phyloP scores from a whole-genome alignment of 352 stramenopile genomes.

The Phytophthora sojae region DNA sequence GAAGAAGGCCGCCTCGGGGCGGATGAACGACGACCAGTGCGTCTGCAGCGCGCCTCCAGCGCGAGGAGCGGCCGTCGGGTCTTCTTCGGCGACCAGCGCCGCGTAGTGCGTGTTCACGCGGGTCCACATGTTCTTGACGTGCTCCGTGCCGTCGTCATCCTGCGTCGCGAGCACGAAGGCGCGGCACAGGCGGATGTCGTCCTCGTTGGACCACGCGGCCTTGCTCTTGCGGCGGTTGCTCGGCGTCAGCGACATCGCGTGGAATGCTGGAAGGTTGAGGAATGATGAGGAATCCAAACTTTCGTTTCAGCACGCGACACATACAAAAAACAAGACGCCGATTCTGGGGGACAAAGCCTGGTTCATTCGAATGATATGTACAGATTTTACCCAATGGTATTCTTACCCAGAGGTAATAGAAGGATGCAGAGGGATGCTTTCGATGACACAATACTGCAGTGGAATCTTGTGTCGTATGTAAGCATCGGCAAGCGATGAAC shows the following conservation, averaged over 20 bases:
- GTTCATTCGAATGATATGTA: constrained; percentile 19
- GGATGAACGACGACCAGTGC: constrained; percentile 43
- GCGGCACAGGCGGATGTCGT: constrained; percentile 40
- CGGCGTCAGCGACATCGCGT: constrained; percentile 21
- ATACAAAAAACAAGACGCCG: constrained; percentile 26
- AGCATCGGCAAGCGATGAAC: too few species aligned
- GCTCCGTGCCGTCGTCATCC: constrained; percentile 31
- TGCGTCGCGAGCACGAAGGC: constrained; percentile 40
- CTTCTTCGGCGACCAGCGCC: constrained; percentile 24
- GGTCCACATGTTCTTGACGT: constrained; percentile 44
- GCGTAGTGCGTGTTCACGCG: constrained; percentile 35
- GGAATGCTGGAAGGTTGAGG: neutral
- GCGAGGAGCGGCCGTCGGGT: constrained; percentile 25
- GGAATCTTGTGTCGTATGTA: too few species aligned
- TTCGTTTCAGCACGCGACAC: constrained; percentile 7
- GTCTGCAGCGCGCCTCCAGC: constrained; percentile 38
- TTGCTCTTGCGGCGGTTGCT: constrained; percentile 37
- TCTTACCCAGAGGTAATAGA: neutral
- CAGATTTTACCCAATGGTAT: constrained; percentile 16
- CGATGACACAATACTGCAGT: neutral
- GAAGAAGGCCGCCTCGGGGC: constrained; percentile 37
- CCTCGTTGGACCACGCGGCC: constrained; percentile 35
- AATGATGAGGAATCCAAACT: constrained; percentile 23
- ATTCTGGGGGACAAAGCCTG: neutral
- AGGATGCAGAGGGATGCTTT: neutral